A percentile compares a stretch with the other conserved stretches of the same genome.
Conservation (phyloP, 1,284 basidiomycete species). For the Meira miltonrushii region DNA sequence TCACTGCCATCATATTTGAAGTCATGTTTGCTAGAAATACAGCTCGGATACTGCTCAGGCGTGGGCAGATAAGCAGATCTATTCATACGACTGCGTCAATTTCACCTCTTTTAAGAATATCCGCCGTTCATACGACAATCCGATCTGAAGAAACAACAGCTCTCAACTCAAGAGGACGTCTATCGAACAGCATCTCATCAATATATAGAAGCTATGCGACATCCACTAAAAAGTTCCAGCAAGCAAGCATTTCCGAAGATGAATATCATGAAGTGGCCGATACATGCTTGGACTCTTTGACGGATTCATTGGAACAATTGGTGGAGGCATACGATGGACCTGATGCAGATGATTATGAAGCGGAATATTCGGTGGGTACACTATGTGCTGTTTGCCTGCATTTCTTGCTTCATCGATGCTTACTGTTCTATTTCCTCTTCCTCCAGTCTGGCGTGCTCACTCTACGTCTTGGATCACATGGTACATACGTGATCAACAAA, state of each 20-base stretch:
- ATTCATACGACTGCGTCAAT: no score
- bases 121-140: no score
- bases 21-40: no score
- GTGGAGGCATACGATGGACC: constrained; percentile 61
- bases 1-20: no score
- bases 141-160: no score
- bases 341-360: constrained; percentile 64
- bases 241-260: constrained; percentile 62
- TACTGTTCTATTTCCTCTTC: not conserved
- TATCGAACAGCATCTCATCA: no score
- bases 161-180: no score
- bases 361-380: constrained; percentile 81
- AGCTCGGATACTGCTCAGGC: no score
- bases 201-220: no score
- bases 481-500: constrained; percentile 99
- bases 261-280: constrained; percentile 76
- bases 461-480: constrained; percentile 70
- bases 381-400: constrained; percentile 1
- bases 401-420: not conserved
- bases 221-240: not conserved
- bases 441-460: constrained; percentile 81
- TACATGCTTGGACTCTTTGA: constrained; percentile 71
- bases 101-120: no score
- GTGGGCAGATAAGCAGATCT: no score
- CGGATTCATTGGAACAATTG: constrained; percentile 72